phyloP scores from a whole-genome alignment of 768 basidiomycete genomes.

The Lepiota venenata region DNA sequence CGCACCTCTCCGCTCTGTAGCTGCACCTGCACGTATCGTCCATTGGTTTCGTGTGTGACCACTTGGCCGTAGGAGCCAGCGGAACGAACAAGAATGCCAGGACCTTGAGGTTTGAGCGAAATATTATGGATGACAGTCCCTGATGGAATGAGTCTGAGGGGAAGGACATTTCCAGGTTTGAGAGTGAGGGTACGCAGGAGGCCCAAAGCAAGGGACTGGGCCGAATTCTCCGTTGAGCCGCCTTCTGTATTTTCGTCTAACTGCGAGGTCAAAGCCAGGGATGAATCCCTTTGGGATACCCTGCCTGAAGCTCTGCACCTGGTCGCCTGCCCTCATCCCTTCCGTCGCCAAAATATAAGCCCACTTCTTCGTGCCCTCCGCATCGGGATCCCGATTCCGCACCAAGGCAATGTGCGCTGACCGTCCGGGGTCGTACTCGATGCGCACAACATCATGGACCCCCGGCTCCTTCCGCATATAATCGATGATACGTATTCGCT shows the following conservation, averaged over 20 bases:
- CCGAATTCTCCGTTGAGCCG: slow-evolving; percentile 30
- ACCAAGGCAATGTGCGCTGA: slow-evolving; percentile 93
- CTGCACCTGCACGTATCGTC: slow-evolving; percentile 76
- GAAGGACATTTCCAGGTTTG: slow-evolving; percentile 91
- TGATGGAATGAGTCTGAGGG: slow-evolving; percentile 87
- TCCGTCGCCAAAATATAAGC: slow-evolving; percentile 94
- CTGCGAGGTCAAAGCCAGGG: slow-evolving; percentile 40
- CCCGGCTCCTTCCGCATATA: slow-evolving; percentile 79
- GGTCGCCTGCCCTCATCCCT: slow-evolving; percentile 83
- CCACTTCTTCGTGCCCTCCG: slow-evolving; percentile 59
- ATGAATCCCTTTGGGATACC: slow-evolving; percentile 80
- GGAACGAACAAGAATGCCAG: slow-evolving; percentile 80
- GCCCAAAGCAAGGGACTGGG: slow-evolving; percentile 74
- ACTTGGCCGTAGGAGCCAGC: slow-evolving; percentile 87
- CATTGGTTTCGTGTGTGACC: slow-evolving; percentile 69
- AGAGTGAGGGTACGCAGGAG: slow-evolving; percentile 80
- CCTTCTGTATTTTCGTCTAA: slow-evolving; percentile 15
- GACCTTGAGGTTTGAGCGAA: slow-evolving; percentile 70
- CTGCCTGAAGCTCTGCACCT: slow-evolving; percentile 79
- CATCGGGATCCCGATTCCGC: slow-evolving; percentile 51
- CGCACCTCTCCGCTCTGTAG: slow-evolving; percentile 93
- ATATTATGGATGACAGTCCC: slow-evolving; percentile 89
- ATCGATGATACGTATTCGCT: slow-evolving; percentile 83
- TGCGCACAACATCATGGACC: slow-evolving; percentile 83
- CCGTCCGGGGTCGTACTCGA: slow-evolving; percentile 96